Conservation (phyloP, 2,329 filamentous ascomycete genomes). For the Fusarium albidum region DNA sequence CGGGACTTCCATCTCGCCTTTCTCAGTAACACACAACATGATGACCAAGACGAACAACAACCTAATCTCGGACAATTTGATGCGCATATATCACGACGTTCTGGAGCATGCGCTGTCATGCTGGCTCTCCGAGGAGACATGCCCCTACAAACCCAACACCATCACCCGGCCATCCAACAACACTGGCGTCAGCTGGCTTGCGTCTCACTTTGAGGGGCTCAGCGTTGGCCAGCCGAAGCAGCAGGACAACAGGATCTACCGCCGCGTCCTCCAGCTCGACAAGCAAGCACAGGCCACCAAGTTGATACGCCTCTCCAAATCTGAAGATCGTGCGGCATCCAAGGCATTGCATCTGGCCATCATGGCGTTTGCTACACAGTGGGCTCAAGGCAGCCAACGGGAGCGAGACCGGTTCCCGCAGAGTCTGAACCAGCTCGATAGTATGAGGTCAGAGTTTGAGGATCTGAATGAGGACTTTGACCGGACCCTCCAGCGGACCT, state of each 20-base stretch:
- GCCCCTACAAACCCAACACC: slow-evolving; percentile 52
- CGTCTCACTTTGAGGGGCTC: slow-evolving; percentile 37
- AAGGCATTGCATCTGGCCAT: slow-evolving; percentile 58
- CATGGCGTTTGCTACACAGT: slow-evolving; percentile 62
- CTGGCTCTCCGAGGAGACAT: slow-evolving; percentile 62
- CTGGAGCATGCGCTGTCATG: slow-evolving; percentile 62
- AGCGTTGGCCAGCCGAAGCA: slow-evolving; percentile 40
- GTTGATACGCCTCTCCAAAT: slow-evolving; percentile 49
- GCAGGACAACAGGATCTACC: slow-evolving; percentile 56
- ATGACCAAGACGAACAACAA: slow-evolving; percentile 38
- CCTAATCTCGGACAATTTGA: slow-evolving; percentile 40
- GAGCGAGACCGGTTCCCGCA: slow-evolving; percentile 38
- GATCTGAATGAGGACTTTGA: slow-evolving; percentile 48
- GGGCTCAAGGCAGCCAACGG: slow-evolving; percentile 43
- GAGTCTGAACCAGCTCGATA: slow-evolving; percentile 34
- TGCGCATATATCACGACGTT: slow-evolving; percentile 60
- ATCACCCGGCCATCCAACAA: slow-evolving; percentile 34
- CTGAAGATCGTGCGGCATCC: slow-evolving; percentile 53
- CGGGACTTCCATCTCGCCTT: slow-evolving; percentile 38
- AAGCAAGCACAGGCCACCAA: slow-evolving; percentile 50
- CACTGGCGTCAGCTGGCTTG: slow-evolving; percentile 40
- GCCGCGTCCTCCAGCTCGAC: slow-evolving; percentile 58
- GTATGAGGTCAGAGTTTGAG: slow-evolving; percentile 37
- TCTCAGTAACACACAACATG: slow-evolving; percentile 39
- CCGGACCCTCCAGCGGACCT: slow-evolving; percentile 46